These are phyloP conservation scores for Avena insularis DNA, from an alignment of 176 grass and related monocot species.

Conservation along the genomic window DNA sequence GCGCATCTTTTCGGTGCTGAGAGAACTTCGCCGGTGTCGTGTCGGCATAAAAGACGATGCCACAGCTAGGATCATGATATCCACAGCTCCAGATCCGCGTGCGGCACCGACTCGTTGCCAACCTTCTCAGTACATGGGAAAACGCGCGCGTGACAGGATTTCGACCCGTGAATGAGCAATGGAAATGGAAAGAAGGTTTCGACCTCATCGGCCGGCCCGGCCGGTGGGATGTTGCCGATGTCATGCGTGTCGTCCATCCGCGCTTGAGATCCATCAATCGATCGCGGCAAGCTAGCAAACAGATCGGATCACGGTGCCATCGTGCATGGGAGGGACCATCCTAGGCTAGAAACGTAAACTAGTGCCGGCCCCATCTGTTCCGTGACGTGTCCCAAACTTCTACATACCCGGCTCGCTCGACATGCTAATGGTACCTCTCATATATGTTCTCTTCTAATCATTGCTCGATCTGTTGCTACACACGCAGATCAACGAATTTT, in stretches of 20 bases:
- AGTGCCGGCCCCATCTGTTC: conserved; percentile 20
- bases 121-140: background rate
- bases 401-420: background rate
- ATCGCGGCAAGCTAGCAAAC: background rate
- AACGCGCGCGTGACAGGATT: no score
- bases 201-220: no score
- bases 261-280: no score
- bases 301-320: conserved; percentile 20
- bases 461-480: background rate
- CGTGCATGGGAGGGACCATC: background rate
- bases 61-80: no score
- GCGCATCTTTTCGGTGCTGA: no score
- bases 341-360: background rate
- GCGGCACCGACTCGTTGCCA: background rate
- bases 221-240: no score
- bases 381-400: background rate
- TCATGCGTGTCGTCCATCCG: no score
- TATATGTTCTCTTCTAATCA: background rate
- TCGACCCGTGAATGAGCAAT: no score
- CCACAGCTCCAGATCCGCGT: no score
- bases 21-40: no score
- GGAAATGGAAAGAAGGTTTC: no score
- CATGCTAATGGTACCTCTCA: background rate
- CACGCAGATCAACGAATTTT: background rate
- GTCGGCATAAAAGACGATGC: no score